Percentiles rank a stretch among this genome's conserved stretches.
Conservation (phyloP, 2,329 filamentous ascomycete species). For the Phyllosticta citriasiana region DNA sequence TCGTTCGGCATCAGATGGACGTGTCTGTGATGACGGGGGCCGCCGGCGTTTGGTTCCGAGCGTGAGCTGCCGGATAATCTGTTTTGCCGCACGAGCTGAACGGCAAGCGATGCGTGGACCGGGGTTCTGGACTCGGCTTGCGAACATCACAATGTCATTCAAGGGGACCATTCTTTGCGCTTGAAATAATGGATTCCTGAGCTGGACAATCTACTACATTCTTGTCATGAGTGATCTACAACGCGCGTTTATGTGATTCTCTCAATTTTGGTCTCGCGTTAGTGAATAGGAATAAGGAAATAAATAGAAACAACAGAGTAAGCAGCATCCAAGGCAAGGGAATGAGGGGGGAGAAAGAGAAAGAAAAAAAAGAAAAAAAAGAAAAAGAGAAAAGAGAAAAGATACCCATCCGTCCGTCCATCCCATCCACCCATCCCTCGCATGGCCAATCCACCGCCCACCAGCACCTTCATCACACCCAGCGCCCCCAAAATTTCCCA, state of each 20-base stretch:
- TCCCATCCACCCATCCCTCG: constrained; percentile 7
- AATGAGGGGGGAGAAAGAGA: constrained; percentile 1
- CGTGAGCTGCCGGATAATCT: background rate
- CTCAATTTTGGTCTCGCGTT: constrained; percentile 8
- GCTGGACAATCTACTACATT: constrained; percentile 6
- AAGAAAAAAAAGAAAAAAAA: constrained; percentile 2
- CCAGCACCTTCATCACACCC: constrained; percentile 7
- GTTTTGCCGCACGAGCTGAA: background rate
- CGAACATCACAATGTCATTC: background rate
- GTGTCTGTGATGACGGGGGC: background rate
- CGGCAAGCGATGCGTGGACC: background rate
- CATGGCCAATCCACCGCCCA: constrained; percentile 7
- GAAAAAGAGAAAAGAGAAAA: constrained; percentile 7
- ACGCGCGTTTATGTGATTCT: constrained; percentile 4
- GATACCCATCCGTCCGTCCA: background rate
- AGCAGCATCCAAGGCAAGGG: constrained; percentile 8
- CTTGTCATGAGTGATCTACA: constrained; percentile 8
- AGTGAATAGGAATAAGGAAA: constrained; percentile 2
- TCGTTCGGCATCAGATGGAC: background rate
- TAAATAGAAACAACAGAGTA: background rate
- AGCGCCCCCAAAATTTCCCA: constrained; percentile 9
- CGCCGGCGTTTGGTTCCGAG: background rate
- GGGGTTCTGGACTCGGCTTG: background rate
- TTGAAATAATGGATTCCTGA: background rate
- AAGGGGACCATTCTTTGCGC: background rate